Conservation (phyloP, 1,139 yeast species). For the Blastobotrys capitulatus region DNA sequence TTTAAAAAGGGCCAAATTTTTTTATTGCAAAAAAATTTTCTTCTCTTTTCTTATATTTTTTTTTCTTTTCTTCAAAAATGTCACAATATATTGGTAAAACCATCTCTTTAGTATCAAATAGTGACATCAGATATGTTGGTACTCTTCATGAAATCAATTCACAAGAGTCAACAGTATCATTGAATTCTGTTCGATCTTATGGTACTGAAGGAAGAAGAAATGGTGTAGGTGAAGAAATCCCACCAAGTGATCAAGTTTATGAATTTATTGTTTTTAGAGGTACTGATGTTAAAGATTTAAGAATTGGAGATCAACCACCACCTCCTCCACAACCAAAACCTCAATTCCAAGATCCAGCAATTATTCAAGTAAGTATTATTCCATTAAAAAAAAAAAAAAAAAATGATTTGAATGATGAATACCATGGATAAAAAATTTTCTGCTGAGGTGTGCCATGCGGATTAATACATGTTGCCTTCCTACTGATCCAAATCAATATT, state of each 20-base stretch:
- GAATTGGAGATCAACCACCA: slow-evolving; percentile 52
- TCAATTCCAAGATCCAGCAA: slow-evolving; percentile 29
- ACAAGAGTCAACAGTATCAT: slow-evolving; percentile 84
- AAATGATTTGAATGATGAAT: slow-evolving; percentile 12
- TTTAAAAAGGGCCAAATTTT: background rate
- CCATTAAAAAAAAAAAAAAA: background rate
- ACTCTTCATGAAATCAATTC: slow-evolving; percentile 81
- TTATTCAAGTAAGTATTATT: slow-evolving; percentile 21
- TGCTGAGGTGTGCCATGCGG: slow-evolving; percentile 34
- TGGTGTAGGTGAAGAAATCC: slow-evolving; percentile 58
- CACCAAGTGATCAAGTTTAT: slow-evolving; percentile 67
- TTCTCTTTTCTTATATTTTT: background rate
- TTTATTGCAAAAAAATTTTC: background rate
- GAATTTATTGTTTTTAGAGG: slow-evolving; percentile 87
- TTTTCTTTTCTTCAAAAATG: slow-evolving; percentile 38
- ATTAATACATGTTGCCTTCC: slow-evolving; percentile 40
- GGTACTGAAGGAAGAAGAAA: slow-evolving; percentile 92
- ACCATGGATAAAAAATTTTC: slow-evolving; percentile 13
- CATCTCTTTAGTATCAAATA: slow-evolving; percentile 80
- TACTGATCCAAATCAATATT: slow-evolving; percentile 30
- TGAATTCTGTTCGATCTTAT: slow-evolving; percentile 72
- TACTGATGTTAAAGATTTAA: slow-evolving; percentile 84
- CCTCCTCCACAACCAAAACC: slow-evolving; percentile 19
- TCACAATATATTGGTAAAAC: slow-evolving; percentile 90
- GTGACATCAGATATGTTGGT: slow-evolving; percentile 88